Evolutionary conservation across 768 basidiomycete species (phyloP).

Genomic region (Suillus sp.): DNA sequence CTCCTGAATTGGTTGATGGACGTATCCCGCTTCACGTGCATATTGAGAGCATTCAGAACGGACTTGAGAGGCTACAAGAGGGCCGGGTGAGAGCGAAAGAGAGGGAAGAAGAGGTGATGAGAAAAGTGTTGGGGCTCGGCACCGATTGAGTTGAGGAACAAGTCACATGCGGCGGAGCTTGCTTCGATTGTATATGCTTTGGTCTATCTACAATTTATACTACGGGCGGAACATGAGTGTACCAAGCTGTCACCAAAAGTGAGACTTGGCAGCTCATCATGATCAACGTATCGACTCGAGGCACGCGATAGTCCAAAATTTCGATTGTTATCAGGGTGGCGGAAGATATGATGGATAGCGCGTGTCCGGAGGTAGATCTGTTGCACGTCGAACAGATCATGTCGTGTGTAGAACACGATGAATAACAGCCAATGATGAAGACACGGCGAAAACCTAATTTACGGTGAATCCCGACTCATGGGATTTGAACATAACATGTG

Average conservation of each 20-base stretch:
- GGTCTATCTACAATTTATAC: background rate
- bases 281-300: background rate
- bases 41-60: constrained; percentile 67
- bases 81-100: constrained; percentile 53
- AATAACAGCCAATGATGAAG: background rate
- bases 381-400: background rate
- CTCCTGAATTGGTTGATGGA: constrained; percentile 63
- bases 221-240: background rate
- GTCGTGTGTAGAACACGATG: background rate
- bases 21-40: constrained; percentile 72
- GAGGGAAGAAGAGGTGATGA: constrained; percentile 41
- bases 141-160: constrained; percentile 10
- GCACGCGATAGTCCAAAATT: background rate
- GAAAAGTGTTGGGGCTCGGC: constrained; percentile 23
- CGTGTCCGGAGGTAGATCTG: background rate
- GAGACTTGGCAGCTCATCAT: background rate
- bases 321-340: background rate
- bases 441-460: background rate
- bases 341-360: too few species aligned
- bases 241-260: background rate
- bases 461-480: constrained; percentile 2
- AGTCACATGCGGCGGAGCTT: constrained; percentile 8
- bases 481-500: background rate
- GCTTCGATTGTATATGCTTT: background rate
- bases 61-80: constrained; percentile 58